Conservation (phyloP, 2,329 filamentous ascomycete species). For the Verruconis gallopava region DNA sequence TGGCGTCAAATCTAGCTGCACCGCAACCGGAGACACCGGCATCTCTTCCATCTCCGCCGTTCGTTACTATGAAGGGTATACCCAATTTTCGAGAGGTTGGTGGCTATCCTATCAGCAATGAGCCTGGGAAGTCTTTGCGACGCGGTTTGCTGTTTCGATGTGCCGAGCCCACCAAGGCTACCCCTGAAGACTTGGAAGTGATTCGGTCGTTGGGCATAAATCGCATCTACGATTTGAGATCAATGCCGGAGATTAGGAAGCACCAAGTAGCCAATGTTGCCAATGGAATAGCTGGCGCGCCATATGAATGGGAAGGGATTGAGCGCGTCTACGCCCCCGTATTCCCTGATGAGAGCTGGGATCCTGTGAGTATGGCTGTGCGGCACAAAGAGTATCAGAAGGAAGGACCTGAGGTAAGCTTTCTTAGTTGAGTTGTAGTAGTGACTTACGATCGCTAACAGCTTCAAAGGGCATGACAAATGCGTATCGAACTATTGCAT, state of each 20-base stretch:
- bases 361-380: constrained; percentile 48
- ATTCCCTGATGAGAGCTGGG: constrained; percentile 47
- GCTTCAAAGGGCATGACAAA: constrained; percentile 14
- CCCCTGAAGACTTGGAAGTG: neutral
- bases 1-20: neutral
- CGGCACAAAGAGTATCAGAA: constrained; percentile 48
- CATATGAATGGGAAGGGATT: constrained; percentile 22
- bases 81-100: constrained; percentile 3
- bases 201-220: constrained; percentile 39
- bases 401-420: constrained; percentile 33
- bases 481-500: constrained; percentile 51
- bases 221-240: constrained; percentile 54
- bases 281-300: constrained; percentile 13
- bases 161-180: constrained; percentile 3
- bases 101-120: neutral
- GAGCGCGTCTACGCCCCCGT: constrained; percentile 43
- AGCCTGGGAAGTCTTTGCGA: neutral
- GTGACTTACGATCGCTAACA: neutral
- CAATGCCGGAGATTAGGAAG: constrained; percentile 3
- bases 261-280: neutral
- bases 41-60: neutral
- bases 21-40: constrained; percentile 1
- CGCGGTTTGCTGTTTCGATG: constrained; percentile 2
- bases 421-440: constrained; percentile 32
- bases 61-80: constrained; percentile 4